phyloP scores from a whole-genome alignment of 805 yeast species.

The Teunomyces tritomae region DNA sequence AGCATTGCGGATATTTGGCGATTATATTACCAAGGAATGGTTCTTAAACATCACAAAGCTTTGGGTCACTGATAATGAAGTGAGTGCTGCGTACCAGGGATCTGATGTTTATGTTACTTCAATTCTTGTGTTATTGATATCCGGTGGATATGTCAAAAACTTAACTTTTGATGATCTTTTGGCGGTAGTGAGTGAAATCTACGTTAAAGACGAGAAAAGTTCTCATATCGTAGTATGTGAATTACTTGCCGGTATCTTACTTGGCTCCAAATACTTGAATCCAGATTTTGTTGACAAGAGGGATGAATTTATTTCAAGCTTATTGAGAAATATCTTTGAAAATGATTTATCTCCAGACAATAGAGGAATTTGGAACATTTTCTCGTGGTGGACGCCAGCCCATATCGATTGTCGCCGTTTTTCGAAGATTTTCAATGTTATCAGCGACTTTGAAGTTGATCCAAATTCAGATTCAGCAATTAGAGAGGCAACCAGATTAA shows the following conservation, averaged over 20 bases:
- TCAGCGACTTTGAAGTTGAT: slow-evolving; percentile 49
- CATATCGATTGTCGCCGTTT: slow-evolving; percentile 68
- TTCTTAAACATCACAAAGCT: slow-evolving; percentile 47
- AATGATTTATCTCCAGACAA: slow-evolving; percentile 73
- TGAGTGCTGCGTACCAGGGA: slow-evolving; percentile 63
- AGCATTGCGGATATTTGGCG: slow-evolving; percentile 44
- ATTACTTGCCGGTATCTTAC: slow-evolving; percentile 59
- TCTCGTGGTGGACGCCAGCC: slow-evolving; percentile 70
- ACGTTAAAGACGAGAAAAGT: slow-evolving; percentile 66
- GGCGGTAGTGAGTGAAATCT: slow-evolving; percentile 46
- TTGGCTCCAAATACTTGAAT: slow-evolving; percentile 46
- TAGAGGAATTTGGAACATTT: slow-evolving; percentile 67
- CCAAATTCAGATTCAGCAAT: slow-evolving; percentile 59
- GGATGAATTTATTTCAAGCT: slow-evolving; percentile 46
- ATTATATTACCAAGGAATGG: slow-evolving; percentile 55
- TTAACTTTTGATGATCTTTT: slow-evolving; percentile 53
- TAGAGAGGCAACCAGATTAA: slow-evolving; percentile 58
- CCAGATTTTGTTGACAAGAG: slow-evolving; percentile 31
- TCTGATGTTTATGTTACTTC: slow-evolving; percentile 59
- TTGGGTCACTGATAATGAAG: slow-evolving; percentile 66
- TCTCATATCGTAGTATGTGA: slow-evolving; percentile 76
- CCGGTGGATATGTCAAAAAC: slow-evolving; percentile 41
- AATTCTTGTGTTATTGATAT: slow-evolving; percentile 47
- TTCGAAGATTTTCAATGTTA: slow-evolving; percentile 45
- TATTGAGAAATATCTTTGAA: slow-evolving; percentile 46